Evolutionary conservation across 768 basidiomycete species (phyloP).

Genomic region (Phylloporus sp.): DNA sequence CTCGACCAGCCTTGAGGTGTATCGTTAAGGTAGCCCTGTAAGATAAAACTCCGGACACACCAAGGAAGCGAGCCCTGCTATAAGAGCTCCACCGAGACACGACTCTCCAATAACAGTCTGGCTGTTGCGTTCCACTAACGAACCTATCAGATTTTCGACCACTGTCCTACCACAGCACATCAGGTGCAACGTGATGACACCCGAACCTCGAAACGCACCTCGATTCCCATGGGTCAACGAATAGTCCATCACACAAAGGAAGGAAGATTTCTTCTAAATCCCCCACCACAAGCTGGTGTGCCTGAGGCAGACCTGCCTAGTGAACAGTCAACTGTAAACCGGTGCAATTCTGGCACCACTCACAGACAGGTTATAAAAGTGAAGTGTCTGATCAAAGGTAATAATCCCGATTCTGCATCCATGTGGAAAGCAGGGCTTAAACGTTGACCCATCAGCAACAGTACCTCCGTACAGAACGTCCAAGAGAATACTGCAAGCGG

Average conservation of each 20-base stretch:
- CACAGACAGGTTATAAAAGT: constrained; percentile 89
- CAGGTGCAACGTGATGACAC: not conserved
- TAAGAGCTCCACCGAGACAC: constrained; percentile 74
- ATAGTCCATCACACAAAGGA: constrained; percentile 66
- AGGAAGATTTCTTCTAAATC: constrained; percentile 93
- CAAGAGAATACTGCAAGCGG: constrained; percentile 59
- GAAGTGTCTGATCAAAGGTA: constrained; percentile 74
- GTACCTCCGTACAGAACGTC: constrained; percentile 59
- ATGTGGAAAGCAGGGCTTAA: constrained; percentile 49
- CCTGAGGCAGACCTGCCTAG: constrained; percentile 43
- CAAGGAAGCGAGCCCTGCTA: constrained; percentile 65
- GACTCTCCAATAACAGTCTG: constrained; percentile 46
- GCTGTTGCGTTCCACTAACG: constrained; percentile 59
- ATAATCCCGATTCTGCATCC: constrained; percentile 66
- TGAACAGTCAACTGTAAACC: constrained; percentile 17
- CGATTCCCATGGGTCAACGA: constrained; percentile 69
- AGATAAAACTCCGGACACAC: constrained; percentile 37
- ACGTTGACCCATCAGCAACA: constrained; percentile 36
- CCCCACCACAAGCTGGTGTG: constrained; percentile 72
- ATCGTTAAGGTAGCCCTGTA: constrained; percentile 6
- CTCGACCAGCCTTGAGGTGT: constrained; percentile 48
- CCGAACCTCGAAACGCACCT: constrained; percentile 44
- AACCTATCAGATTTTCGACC: constrained; percentile 62
- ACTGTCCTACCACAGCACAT: constrained; percentile 39
- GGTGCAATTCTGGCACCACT: constrained; percentile 25